Base-by-base conservation (phyloP, 2,329 filamentous ascomycete species). In the Penicillium italicum region DNA sequence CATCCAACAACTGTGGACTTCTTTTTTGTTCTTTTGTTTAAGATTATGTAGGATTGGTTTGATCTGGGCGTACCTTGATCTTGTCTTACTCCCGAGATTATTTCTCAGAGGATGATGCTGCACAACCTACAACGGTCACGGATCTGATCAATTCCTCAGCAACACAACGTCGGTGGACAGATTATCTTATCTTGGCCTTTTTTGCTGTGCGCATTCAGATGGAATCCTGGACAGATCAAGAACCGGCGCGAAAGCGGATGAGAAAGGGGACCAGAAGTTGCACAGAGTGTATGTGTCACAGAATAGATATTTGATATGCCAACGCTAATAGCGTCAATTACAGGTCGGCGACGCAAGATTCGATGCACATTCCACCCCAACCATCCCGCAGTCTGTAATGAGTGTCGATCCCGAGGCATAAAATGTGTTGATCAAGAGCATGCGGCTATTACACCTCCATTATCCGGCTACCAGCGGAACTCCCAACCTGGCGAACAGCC, bases 241-340 rank as follows among this genome's bases (percentile, higher is more conserved):
- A 64, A 1, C 73, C 69, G 3, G 65, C 72, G n/a, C 69, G 69
- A 33, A 76, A 76, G 63, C 76, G 69, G 58, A 76, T 77, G 72
- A 65, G 74, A 42, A 77, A 76, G 42, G 74, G 74, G 20, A 77
- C 74, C 22, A 75, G 72, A 57, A 76, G 74, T 56, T 77, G 74
- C 62, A 62, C 66, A 46, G 74, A 76, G 65, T 77, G 74, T 72
- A 65, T 44, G 65, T 55, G 34, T 33, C 24, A n/a, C 24, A 28
- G 1, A 28, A 30, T 26, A 20, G 24, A 43, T 20, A 12, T 34
- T 50, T 34, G 28, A 5, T 43, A 28, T 41, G 6, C 16, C 9
- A 1, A 8, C 26, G 34, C 44, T 34, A 26, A 57, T 42, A 28
- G 14, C 28, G 31, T 51, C 48, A 4, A 31, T 30, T n/a, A 41